These are phyloP conservation scores for Leishmania aethiopica DNA, from an alignment of 208 protist genomes.

Conservation along the genomic window DNA sequence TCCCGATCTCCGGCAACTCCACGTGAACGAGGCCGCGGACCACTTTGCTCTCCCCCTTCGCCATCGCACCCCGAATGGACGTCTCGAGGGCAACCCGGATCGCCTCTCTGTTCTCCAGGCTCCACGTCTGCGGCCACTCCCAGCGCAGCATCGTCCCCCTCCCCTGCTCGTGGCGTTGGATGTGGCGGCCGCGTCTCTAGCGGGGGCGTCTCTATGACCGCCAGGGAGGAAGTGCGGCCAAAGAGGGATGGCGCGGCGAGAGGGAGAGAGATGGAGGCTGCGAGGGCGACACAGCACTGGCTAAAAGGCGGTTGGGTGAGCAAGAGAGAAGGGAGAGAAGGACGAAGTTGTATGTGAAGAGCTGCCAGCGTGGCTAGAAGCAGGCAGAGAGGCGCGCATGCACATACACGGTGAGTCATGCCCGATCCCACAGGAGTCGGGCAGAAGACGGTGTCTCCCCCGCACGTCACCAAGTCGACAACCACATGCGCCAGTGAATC, in stretches of 20 bases:
- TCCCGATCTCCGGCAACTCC: constrained; percentile 74
- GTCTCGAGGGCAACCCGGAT: constrained; percentile 74
- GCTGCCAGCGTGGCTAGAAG: background rate
- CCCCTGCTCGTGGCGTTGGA: background rate
- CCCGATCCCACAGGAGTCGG: background rate
- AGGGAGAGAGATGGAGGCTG: background rate
- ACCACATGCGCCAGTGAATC: background rate
- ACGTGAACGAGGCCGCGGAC: constrained; percentile 79
- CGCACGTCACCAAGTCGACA: background rate
- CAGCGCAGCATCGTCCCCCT: constrained; percentile 69
- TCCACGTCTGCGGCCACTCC: constrained; percentile 84
- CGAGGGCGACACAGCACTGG: background rate
- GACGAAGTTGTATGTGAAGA: background rate
- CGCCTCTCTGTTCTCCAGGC: constrained; percentile 58
- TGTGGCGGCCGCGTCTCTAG: background rate
- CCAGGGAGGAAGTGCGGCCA: background rate
- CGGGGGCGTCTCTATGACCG: background rate
- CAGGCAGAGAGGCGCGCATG: background rate
- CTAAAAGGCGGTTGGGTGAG: background rate
- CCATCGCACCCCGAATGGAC: constrained; percentile 75
- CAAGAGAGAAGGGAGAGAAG: background rate
- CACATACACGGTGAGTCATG: background rate
- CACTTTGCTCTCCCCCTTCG: constrained; percentile 58
- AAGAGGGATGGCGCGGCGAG: no score
- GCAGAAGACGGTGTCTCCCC: background rate